A percentile compares a stretch with the other conserved stretches of the same genome.
Conservation (phyloP, 106 monocot genomes). For the Dendrobium officinale region DNA sequence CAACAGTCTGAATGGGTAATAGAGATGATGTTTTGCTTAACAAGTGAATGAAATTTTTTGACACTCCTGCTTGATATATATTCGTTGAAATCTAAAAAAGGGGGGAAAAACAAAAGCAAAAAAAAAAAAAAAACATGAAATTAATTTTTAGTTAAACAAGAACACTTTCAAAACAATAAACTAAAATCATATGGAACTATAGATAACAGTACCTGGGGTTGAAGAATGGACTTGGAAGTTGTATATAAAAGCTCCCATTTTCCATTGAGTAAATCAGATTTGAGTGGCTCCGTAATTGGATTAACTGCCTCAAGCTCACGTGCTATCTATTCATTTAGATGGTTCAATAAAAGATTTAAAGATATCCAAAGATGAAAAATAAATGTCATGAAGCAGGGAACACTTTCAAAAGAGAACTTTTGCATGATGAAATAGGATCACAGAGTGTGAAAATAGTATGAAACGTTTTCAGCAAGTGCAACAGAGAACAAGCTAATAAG, state of each 20-base stretch:
- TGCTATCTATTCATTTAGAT: constrained; percentile 44
- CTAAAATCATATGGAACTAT: not conserved
- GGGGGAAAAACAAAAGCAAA: too few species aligned
- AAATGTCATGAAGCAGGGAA: too few species aligned
- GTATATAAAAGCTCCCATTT: constrained; percentile 98
- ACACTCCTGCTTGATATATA: not conserved
- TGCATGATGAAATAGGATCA: not conserved
- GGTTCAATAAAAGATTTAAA: not conserved
- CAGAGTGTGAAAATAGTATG: not conserved
- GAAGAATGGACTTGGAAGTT: constrained; percentile 73
- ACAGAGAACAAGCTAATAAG: too few species aligned
- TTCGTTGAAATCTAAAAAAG: not conserved
- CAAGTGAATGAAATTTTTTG: not conserved
- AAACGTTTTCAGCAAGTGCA: too few species aligned
- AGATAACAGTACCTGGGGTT: constrained; percentile 37
- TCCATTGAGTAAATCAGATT: constrained; percentile 86
- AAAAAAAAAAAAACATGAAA: too few species aligned
- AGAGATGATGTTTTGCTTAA: not conserved
- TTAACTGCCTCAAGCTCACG: constrained; percentile 58
- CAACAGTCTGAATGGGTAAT: not conserved
- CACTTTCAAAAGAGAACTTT: not conserved
- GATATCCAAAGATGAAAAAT: too few species aligned
- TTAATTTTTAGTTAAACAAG: too few species aligned
- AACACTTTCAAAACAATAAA: not conserved
- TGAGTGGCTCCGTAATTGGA: constrained; percentile 70